A percentile compares a stretch with the other conserved stretches of the same genome.
Conservation (phyloP, 306 rosid genomes). For the Pyrus pyrifolia region DNA sequence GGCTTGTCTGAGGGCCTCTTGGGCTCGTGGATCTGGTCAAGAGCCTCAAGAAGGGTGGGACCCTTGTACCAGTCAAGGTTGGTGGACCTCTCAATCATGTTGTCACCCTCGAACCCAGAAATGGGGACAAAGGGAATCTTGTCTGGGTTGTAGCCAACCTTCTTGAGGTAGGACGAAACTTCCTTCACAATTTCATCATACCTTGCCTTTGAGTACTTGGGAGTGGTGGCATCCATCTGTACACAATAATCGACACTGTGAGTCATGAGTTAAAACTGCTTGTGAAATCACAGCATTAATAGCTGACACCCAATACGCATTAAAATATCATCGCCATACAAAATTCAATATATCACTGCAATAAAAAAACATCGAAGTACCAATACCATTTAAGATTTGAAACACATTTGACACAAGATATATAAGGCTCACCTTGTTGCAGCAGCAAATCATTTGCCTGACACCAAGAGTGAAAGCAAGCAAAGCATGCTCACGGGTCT, state of each 20-base stretch:
- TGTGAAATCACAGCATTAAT: neutral
- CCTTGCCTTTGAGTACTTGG: conserved; percentile 35
- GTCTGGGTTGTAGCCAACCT: conserved; percentile 36
- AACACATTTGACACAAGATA: neutral
- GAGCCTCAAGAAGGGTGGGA: conserved; percentile 32
- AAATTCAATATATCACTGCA: neutral
- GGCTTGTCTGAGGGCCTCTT: conserved; percentile 38
- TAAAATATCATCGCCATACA: neutral
- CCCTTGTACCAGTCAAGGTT: conserved; percentile 40
- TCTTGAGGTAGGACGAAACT: conserved; percentile 28
- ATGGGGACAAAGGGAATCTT: conserved; percentile 30
- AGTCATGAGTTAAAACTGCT: neutral
- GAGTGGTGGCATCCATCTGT: conserved; percentile 37
- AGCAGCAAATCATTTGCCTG: conserved; percentile 33
- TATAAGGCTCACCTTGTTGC: conserved; percentile 20
- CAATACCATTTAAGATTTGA: neutral
- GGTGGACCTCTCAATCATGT: conserved; percentile 38
- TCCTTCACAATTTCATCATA: conserved; percentile 33
- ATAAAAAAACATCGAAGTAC: neutral
- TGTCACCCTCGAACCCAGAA: conserved; percentile 33
- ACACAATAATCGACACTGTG: neutral
- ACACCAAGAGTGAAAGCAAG: conserved; percentile 38
- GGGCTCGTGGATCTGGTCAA: conserved; percentile 27
- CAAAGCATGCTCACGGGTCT: conserved; percentile 37
- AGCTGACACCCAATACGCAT: neutral